Percentiles rank a stretch among this genome's conserved stretches.
phyloP scores from a whole-genome alignment of 495 filamentous ascomycete genomes.

The Diplogelasinospora grovesii region DNA sequence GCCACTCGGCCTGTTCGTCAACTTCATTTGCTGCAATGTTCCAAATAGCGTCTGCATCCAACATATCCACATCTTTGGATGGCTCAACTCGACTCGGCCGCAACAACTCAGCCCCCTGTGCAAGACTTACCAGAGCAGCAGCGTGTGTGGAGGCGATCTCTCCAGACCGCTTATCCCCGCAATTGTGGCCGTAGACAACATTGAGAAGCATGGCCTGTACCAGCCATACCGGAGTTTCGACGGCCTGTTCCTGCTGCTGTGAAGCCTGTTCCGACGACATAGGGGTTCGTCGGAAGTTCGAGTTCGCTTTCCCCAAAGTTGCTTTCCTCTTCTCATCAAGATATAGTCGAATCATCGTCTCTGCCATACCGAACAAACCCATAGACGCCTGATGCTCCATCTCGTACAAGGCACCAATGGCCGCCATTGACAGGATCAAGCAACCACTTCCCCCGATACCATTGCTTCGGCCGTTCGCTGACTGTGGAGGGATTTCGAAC shows the following conservation, averaged over 20 bases:
- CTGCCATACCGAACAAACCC: slow-evolving; percentile 85
- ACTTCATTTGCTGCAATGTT: slow-evolving; percentile 39
- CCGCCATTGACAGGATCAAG: slow-evolving; percentile 89
- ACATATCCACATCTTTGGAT: slow-evolving; percentile 34
- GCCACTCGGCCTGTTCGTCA: slow-evolving; percentile 78
- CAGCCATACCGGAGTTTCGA: slow-evolving; percentile 88
- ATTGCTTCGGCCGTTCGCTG: slow-evolving; percentile 54
- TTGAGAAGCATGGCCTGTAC: slow-evolving; percentile 98
- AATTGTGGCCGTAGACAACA: slow-evolving; percentile 93
- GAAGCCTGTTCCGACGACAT: slow-evolving; percentile 40
- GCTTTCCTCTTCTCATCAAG: slow-evolving; percentile 89
- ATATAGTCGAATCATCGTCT: slow-evolving; percentile 91
- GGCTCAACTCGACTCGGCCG: slow-evolving; percentile 43
- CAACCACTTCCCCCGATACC: slow-evolving; percentile 80
- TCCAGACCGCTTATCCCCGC: slow-evolving; percentile 81
- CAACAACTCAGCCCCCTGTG: slow-evolving; percentile 74
- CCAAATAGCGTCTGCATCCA: slow-evolving; percentile 44
- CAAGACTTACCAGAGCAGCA: slow-evolving; percentile 82
- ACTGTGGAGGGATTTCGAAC: slow-evolving; percentile 72
- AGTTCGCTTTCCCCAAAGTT: slow-evolving; percentile 74
- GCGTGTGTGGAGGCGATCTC: slow-evolving; percentile 91
- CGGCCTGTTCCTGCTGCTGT: slow-evolving; percentile 54
- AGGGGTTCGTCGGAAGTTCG: slow-evolving; percentile 57
- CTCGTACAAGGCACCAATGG: slow-evolving; percentile 93
- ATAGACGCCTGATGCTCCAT: slow-evolving; percentile 71